Conservation (phyloP, 2,329 filamentous ascomycete species). For the Lasiodiplodia sp. region DNA sequence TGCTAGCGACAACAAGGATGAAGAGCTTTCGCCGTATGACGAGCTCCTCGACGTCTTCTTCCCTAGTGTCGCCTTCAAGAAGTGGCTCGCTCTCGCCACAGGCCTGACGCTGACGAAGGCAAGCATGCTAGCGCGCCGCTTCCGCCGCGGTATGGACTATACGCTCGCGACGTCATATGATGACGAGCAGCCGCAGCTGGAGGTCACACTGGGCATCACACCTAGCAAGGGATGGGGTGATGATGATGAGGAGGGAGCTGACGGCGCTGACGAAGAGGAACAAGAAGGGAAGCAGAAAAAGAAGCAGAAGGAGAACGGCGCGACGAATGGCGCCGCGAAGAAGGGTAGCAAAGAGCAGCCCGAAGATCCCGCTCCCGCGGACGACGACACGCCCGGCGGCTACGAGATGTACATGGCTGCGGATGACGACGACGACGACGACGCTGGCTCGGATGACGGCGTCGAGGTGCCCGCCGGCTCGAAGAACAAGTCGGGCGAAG, state of each 20-base stretch:
- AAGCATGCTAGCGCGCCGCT: conserved; percentile 83
- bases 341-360: conserved; percentile 42
- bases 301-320: conserved; percentile 51
- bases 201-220: conserved; percentile 87
- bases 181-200: conserved; percentile 75
- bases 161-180: conserved; percentile 88
- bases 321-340: conserved; percentile 40
- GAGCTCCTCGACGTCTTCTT: conserved; percentile 84
- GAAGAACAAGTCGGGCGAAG: conserved; percentile 36
- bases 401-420: conserved; percentile 95
- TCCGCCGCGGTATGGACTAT: conserved; percentile 87
- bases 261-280: conserved; percentile 53
- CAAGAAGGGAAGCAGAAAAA: conserved; percentile 44
- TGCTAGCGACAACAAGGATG: conserved; percentile 41
- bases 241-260: conserved; percentile 62
- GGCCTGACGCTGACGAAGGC: conserved; percentile 75
- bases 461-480: conserved; percentile 44
- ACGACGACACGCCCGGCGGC: conserved; percentile 59
- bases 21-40: conserved; percentile 60
- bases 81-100: conserved; percentile 88
- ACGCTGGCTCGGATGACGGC: conserved; percentile 47
- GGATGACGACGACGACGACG: conserved; percentile 71
- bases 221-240: conserved; percentile 86
- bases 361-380: conserved; percentile 62
- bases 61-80: conserved; percentile 83